Conservation (phyloP, 129 eudicot genomes). For the Logfia minima region DNA sequence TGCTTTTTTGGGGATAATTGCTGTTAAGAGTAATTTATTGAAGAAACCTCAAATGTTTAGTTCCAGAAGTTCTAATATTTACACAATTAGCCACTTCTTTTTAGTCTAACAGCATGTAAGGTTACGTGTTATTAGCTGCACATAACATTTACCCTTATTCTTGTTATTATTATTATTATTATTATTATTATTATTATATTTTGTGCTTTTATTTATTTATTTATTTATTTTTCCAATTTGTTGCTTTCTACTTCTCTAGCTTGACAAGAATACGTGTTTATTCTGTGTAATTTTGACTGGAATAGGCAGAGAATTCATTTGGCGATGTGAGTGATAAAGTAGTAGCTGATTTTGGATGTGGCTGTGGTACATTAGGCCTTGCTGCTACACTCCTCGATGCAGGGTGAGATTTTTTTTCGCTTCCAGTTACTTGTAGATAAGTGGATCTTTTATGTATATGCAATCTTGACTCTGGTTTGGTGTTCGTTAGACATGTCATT, state of each 20-base stretch:
- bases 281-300: background rate
- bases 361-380: conserved; percentile 94
- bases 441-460: background rate
- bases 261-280: no score
- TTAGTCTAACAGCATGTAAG: no score
- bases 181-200: no score
- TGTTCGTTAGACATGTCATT: conserved; percentile 61
- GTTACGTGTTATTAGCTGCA: background rate
- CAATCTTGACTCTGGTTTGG: conserved; percentile 3
- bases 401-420: conserved; percentile 47
- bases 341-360: conserved; percentile 99
- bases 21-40: no score
- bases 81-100: background rate
- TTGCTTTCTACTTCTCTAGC: background rate
- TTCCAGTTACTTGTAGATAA: background rate
- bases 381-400: conserved; percentile 93
- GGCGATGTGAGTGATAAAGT: conserved; percentile 66
- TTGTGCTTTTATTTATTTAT: no score
- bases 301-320: conserved; percentile 90
- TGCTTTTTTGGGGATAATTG: no score
- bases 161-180: no score
- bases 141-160: background rate
- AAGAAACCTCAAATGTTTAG: no score
- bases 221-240: background rate
- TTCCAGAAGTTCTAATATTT: no score